A percentile compares a stretch with the other conserved stretches of the same genome.
These are phyloP conservation scores for Tetrapisispora pingtungensis DNA, from an alignment of 805 yeast species.

Conservation along the genomic window DNA sequence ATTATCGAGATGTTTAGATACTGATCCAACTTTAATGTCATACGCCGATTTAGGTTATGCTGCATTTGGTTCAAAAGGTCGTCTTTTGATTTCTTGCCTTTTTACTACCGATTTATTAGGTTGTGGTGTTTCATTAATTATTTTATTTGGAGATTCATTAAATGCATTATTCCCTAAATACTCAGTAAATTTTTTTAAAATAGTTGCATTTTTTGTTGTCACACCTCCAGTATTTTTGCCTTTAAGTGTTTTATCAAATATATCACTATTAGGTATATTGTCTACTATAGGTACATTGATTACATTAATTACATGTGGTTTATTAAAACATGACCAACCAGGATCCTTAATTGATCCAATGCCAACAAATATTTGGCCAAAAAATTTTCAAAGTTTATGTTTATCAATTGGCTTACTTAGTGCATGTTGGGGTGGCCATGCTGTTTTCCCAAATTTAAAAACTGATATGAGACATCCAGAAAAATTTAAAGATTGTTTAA, in stretches of 20 bases:
- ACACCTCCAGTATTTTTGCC: conserved; percentile 82
- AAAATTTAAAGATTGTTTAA: conserved; percentile 44
- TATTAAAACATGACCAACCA: conserved; percentile 49
- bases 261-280: conserved; percentile 60
- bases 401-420: conserved; percentile 57
- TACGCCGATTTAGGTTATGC: conserved; percentile 84
- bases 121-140: conserved; percentile 70
- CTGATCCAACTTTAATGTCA: conserved; percentile 71
- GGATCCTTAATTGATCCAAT: conserved; percentile 63
- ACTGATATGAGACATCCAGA: conserved; percentile 62
- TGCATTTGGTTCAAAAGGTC: conserved; percentile 71
- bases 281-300: conserved; percentile 58
- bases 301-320: conserved; percentile 52
- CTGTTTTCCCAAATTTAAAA: conserved; percentile 64
- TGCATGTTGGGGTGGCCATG: conserved; percentile 84
- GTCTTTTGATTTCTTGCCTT: conserved; percentile 59
- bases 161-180: conserved; percentile 52
- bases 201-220: conserved; percentile 55
- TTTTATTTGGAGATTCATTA: conserved; percentile 77
- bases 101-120: conserved; percentile 74
- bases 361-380: conserved; percentile 61
- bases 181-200: conserved; percentile 48
- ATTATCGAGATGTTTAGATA: conserved; percentile 65
- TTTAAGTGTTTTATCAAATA: conserved; percentile 56
- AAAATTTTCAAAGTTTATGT: conserved; percentile 38